A percentile compares a stretch with the other conserved stretches of the same genome.
These are phyloP conservation scores for Diutina siamensis DNA, from an alignment of 1,139 yeast species.

Conservation along the genomic window DNA sequence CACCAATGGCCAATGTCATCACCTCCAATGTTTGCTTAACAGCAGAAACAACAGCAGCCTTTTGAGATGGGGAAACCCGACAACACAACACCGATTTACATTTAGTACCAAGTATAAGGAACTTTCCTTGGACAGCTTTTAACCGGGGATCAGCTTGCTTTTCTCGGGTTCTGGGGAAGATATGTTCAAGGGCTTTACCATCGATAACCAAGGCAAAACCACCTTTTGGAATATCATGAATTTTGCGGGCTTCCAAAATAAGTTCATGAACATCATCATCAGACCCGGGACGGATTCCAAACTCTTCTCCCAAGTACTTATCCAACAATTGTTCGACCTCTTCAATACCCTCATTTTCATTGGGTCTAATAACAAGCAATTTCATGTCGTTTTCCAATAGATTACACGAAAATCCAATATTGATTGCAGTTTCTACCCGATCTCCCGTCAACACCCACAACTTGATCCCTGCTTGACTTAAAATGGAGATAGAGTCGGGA, in stretches of 20 bases:
- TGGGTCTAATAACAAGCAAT: slow-evolving; percentile 12
- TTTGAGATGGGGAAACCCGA: slow-evolving; percentile 55
- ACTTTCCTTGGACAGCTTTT: slow-evolving; percentile 19
- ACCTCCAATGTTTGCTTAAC: slow-evolving; percentile 40
- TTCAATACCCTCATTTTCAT: slow-evolving; percentile 6
- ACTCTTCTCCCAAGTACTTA: neutral
- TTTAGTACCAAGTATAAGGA: slow-evolving; percentile 44
- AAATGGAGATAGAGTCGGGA: slow-evolving; percentile 33
- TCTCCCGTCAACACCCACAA: slow-evolving; percentile 43
- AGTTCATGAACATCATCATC: slow-evolving; percentile 6
- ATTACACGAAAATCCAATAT: slow-evolving; percentile 41
- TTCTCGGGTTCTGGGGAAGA: slow-evolving; percentile 7
- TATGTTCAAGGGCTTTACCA: slow-evolving; percentile 11
- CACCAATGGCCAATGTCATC: slow-evolving; percentile 60
- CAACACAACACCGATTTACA: slow-evolving; percentile 54
- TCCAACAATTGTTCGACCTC: neutral
- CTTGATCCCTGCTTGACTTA: slow-evolving; percentile 39
- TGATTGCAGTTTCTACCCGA: slow-evolving; percentile 40
- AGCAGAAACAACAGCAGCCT: slow-evolving; percentile 43
- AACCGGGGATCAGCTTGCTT: slow-evolving; percentile 4
- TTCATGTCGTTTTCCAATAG: slow-evolving; percentile 39
- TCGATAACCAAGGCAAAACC: slow-evolving; percentile 11
- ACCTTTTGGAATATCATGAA: slow-evolving; percentile 10
- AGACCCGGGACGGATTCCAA: neutral
- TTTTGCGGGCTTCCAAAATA: slow-evolving; percentile 8